Conservation (phyloP, 2,329 filamentous ascomycete species). For the Calonectria multiphialidica region DNA sequence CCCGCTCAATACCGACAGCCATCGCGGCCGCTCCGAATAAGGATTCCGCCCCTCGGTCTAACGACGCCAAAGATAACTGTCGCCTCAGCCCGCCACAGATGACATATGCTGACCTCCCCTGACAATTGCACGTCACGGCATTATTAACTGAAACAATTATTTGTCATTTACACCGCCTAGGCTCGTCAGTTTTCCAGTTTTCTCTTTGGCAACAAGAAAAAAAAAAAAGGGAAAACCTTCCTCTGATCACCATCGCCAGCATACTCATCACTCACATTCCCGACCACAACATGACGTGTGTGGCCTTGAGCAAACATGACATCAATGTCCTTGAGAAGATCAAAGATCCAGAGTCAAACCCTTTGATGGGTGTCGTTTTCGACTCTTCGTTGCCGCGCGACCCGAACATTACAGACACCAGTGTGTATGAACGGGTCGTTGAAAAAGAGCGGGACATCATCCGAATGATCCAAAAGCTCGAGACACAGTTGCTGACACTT, state of each 20-base stretch:
- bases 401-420: slow-evolving; percentile 65
- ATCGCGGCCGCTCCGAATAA: not conserved
- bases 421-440: slow-evolving; percentile 64
- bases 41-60: not conserved
- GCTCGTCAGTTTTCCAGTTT: not conserved
- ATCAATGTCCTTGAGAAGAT: slow-evolving; percentile 75
- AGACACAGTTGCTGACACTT: slow-evolving; percentile 63
- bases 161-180: not conserved
- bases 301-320: slow-evolving; percentile 68
- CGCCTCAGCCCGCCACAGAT: slow-evolving; percentile 1
- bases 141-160: slow-evolving; percentile 9
- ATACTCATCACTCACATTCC: slow-evolving; percentile 22
- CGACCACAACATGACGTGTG: slow-evolving; percentile 57
- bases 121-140: slow-evolving; percentile 15
- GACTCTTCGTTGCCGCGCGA: slow-evolving; percentile 68
- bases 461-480: slow-evolving; percentile 64
- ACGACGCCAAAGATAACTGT: slow-evolving; percentile 9
- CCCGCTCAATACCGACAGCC: slow-evolving; percentile 4
- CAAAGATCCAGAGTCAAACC: slow-evolving; percentile 74
- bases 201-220: not conserved
- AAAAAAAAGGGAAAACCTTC: not conserved
- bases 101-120: not conserved
- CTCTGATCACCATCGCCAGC: not conserved
- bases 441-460: slow-evolving; percentile 67
- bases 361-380: slow-evolving; percentile 65